Evolutionary conservation across 495 filamentous ascomycete species (phyloP), one percentile per base, ranked within the genome.

Genomic region (Podospora pseudopauciseta): DNA sequence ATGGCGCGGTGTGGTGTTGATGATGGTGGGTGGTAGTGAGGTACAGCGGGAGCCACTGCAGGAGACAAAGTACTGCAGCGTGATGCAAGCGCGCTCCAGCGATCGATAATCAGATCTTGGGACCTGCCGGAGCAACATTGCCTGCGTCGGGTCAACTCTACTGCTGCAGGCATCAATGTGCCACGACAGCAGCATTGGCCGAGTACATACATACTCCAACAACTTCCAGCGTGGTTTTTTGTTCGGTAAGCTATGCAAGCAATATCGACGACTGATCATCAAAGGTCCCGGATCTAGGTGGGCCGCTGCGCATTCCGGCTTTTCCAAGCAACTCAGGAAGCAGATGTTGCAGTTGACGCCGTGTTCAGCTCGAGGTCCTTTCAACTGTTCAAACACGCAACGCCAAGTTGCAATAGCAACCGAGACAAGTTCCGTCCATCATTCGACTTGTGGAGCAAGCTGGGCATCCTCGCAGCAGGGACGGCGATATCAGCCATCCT

Each of bases 161-260:
- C 39, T 67, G 23, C 64, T 67, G 63, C 63, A 71, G 66, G 69
- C 66, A 71, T 63, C 66, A 2, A 66, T 20, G 69, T 68, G 28
- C 53, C 58, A 65, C 65, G 59, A 19, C 53, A 44, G 53, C 68
- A 67, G 39, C 54, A 20, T 27, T 59, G 59, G 54, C 55, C 53
- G 60, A 67, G 56, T 34, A 32, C 19, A 19, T 16, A 20, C 54
- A 34, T n/a, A 49, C 39, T 23, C 23, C 23, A 39, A 11, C 34
- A 11, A 39, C 34, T 39, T 11, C 34, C 34, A 20, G 7, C 32
- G 61, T 19, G 61, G 15, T 54, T 26, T 23, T 28, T 26, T 23
- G 59, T 44, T 39, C 64, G 64, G 64, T 58, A 65, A 28, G 26
- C 23, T 57, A 56, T 58, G 28, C 64, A 54, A 18, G 44, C 49